Conservation (phyloP, 441 rosid genomes). For the Dalechampia spathulata region DNA sequence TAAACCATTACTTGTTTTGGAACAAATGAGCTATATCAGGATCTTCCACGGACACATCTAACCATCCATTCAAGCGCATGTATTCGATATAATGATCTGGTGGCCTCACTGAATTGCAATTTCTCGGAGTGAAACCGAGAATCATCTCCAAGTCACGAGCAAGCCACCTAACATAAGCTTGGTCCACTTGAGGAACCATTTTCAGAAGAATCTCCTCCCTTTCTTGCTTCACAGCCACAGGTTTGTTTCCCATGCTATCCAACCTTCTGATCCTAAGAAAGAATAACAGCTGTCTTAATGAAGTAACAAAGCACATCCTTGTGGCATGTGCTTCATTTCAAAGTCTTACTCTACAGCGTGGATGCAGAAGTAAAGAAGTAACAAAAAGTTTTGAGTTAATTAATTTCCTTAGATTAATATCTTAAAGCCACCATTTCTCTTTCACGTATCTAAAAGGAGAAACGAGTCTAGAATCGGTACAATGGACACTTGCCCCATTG, state of each 20-base stretch:
- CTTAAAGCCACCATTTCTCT: background rate
- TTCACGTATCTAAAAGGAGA: background rate
- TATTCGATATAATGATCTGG: constrained; percentile 61
- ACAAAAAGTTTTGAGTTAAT: no score
- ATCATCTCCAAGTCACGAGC: constrained; percentile 64
- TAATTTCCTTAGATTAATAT: background rate
- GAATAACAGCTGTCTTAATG: background rate
- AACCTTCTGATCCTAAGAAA: constrained; percentile 13
- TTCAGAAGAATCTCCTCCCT: constrained; percentile 45
- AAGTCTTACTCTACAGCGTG: background rate
- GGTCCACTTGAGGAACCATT: constrained; percentile 63
- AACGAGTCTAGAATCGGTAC: no score
- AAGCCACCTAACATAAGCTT: constrained; percentile 57
- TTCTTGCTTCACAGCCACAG: constrained; percentile 37
- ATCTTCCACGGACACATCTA: constrained; percentile 69
- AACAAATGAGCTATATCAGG: constrained; percentile 68
- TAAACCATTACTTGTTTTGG: constrained; percentile 1
- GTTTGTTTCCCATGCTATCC: constrained; percentile 62
- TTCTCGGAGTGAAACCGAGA: constrained; percentile 47
- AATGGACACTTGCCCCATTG: no score
- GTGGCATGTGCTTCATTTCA: no score
- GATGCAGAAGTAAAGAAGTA: background rate
- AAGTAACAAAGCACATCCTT: constrained; percentile 2
- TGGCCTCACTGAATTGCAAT: constrained; percentile 45
- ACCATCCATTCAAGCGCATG: constrained; percentile 57